A percentile compares a stretch with the other conserved stretches of the same genome.
phyloP scores from a whole-genome alignment of 176 grass and related monocot genomes.

The Carex scoparia region DNA sequence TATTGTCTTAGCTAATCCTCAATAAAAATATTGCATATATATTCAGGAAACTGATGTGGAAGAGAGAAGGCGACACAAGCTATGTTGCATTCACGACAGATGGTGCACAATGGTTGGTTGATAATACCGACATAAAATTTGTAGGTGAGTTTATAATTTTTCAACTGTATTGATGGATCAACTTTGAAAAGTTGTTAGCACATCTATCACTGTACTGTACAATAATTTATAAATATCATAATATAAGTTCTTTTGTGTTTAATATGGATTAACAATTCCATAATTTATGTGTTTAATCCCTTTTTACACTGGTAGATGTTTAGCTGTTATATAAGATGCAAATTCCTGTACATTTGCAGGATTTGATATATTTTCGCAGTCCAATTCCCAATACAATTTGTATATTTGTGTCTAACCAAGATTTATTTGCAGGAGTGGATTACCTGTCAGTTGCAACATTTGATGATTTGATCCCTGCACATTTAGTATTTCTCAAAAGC shows the following conservation, averaged over 20 bases:
- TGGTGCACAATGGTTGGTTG: conserved; percentile 77
- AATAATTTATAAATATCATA: neutral
- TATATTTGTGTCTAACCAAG: neutral
- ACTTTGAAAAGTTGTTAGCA: neutral
- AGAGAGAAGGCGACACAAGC: conserved; percentile 54
- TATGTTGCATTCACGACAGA: conserved; percentile 75
- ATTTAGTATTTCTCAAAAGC: conserved; percentile 74
- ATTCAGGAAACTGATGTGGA: conserved; percentile 65
- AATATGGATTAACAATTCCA: neutral
- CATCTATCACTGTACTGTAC: neutral
- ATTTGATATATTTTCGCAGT: neutral
- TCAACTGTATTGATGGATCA: neutral
- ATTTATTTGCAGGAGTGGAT: conserved; percentile 50
- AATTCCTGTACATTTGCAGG: neutral
- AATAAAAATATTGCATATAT: neutral
- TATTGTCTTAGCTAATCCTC: neutral
- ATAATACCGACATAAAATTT: conserved; percentile 91
- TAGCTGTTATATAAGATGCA: neutral
- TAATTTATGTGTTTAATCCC: neutral
- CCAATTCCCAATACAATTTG: neutral
- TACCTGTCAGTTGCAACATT: conserved; percentile 70
- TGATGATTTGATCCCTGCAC: conserved; percentile 63
- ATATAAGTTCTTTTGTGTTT: neutral
- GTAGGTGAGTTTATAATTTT: conserved; percentile 46
- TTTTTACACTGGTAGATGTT: neutral